phyloP scores from a whole-genome alignment of 1,284 basidiomycete genomes.

The Pyrrhoderma noxium region DNA sequence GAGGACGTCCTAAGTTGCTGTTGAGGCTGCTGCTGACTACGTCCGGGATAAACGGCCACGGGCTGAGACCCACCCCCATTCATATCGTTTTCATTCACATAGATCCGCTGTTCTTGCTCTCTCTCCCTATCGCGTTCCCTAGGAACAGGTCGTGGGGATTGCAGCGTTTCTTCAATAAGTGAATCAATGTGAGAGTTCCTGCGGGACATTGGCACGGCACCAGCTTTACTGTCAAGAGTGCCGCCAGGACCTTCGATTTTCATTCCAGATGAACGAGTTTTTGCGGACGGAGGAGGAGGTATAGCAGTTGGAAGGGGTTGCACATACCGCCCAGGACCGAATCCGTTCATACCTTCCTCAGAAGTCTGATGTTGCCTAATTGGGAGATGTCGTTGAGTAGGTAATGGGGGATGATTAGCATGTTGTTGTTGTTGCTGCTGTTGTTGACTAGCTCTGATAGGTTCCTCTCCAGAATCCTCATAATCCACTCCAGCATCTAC shows the following conservation, averaged over 20 bases:
- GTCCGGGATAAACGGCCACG: background rate
- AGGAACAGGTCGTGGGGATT: constrained; percentile 7
- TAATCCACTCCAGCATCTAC: constrained; percentile 10
- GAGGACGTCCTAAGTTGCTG: constrained; percentile 12
- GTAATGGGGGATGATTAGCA: no score
- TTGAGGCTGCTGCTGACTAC: background rate
- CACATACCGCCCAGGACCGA: background rate
- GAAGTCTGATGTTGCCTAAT: background rate
- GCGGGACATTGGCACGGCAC: constrained; percentile 31
- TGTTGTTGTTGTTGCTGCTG: background rate
- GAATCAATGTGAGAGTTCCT: constrained; percentile 48
- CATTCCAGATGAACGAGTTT: background rate
- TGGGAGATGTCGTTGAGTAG: no score
- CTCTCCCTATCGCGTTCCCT: constrained; percentile 6
- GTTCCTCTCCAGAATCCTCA: constrained; percentile 8
- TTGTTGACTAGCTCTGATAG: background rate
- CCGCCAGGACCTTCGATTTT: background rate
- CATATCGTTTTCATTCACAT: background rate
- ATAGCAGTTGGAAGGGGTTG: background rate
- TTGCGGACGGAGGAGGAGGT: background rate
- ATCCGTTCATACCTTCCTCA: background rate
- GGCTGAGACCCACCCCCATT: background rate
- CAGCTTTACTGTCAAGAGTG: background rate
- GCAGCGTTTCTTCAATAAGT: constrained; percentile 29
- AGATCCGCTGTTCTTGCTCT: constrained; percentile 2